Conservation (phyloP, 371 early-diverging fungal genomes). For the Lichtheimia hyalospora region DNA sequence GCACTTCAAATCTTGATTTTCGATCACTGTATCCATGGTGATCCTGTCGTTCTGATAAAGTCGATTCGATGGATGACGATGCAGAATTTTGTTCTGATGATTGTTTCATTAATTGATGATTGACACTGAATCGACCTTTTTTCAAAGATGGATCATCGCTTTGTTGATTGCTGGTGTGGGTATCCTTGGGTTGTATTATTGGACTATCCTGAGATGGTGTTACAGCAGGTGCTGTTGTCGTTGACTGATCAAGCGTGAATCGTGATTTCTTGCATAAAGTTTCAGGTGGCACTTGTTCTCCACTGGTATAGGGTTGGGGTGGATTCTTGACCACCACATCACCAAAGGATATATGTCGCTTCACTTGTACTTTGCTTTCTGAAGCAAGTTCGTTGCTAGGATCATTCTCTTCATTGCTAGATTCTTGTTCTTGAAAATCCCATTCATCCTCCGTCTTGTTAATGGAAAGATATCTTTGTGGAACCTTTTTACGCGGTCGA, state of each 20-base stretch:
- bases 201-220: conserved; percentile 3
- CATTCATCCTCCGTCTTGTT: conserved; percentile 44
- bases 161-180: background rate
- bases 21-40: conserved; percentile 8
- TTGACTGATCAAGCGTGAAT: conserved; percentile 44
- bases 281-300: conserved; percentile 9
- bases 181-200: background rate
- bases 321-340: conserved; percentile 31
- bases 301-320: conserved; percentile 5
- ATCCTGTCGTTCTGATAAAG: conserved; percentile 7
- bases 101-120: background rate
- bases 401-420: conserved; percentile 1
- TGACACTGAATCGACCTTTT: conserved; percentile 9
- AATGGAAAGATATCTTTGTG: conserved; percentile 23
- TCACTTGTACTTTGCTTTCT: conserved; percentile 1
- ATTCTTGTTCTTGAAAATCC: conserved; percentile 37
- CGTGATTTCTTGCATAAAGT: conserved; percentile 29
- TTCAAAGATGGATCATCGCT: background rate
- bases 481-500: conserved; percentile 46
- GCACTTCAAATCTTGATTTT: conserved; percentile 17
- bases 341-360: conserved; percentile 29
- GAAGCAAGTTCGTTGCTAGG: background rate
- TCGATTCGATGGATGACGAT: background rate
- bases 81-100: background rate
- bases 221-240: conserved; percentile 4